Conservation (phyloP, 2,329 filamentous ascomycete genomes). For the Rachicladosporium sp. region DNA sequence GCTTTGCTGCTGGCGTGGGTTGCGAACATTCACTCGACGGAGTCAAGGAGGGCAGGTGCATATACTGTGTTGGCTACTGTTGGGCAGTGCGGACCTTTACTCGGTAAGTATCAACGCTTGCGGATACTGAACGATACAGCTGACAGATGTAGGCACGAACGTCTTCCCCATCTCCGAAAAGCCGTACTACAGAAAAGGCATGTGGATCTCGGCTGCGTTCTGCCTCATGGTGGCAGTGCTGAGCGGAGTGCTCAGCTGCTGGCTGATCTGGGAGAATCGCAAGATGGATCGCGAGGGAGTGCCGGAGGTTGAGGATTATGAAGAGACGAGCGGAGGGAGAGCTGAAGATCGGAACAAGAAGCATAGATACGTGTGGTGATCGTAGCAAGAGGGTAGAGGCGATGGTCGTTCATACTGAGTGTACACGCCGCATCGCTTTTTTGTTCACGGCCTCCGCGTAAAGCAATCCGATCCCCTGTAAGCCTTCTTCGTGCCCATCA, state of each 20-base stretch:
- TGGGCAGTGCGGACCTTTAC: constrained; percentile 18
- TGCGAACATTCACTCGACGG: constrained; percentile 26
- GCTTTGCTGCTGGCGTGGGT: constrained; percentile 27
- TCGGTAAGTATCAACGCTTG: neutral
- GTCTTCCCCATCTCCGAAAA: constrained; percentile 43
- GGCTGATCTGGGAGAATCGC: constrained; percentile 49
- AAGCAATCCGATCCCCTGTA: neutral
- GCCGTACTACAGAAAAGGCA: constrained; percentile 42
- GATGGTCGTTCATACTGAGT: neutral
- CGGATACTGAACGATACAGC: neutral
- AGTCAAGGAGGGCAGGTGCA: constrained; percentile 26
- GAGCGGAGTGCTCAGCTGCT: constrained; percentile 39
- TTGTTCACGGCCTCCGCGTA: constrained; percentile 1
- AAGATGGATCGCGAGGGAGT: constrained; percentile 40
- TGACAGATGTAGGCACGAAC: constrained; percentile 39
- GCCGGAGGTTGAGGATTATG: constrained; percentile 13
- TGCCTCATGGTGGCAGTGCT: constrained; percentile 48
- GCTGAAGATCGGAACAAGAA: constrained; percentile 4
- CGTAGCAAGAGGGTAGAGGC: neutral
- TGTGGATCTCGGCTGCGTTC: constrained; percentile 48
- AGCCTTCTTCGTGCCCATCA: neutral
- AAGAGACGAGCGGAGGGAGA: constrained; percentile 11
- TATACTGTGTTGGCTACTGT: constrained; percentile 27
- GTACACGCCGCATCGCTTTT: no score
- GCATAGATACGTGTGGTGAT: constrained; percentile 14